These are phyloP conservation scores for Xylaria polymorpha DNA, from an alignment of 2,329 filamentous ascomycete genomes.

Conservation along the genomic window DNA sequence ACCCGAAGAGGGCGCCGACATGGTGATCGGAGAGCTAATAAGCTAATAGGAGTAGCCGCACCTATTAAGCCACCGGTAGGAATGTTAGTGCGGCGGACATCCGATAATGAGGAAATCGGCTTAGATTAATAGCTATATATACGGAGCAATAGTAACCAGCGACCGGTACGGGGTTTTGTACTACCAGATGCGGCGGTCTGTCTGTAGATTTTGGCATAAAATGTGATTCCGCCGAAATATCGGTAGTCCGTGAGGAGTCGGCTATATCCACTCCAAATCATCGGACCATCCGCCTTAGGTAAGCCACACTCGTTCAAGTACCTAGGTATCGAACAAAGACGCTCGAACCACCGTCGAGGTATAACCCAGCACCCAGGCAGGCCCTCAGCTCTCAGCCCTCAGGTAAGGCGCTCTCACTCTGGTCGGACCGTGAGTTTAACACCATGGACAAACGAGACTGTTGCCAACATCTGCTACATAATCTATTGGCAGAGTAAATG, in stretches of 20 bases:
- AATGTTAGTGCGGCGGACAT: slow-evolving; percentile 31
- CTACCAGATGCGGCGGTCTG: slow-evolving; percentile 12
- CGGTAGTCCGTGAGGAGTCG: slow-evolving; percentile 33
- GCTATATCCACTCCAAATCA: slow-evolving; percentile 7
- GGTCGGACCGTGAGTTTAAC: too few species aligned
- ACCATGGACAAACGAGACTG: too few species aligned
- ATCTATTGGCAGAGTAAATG: too few species aligned
- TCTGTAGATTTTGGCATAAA: slow-evolving; percentile 1
- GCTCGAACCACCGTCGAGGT: neutral
- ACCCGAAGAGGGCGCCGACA: slow-evolving; percentile 33
- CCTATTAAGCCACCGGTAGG: slow-evolving; percentile 8
- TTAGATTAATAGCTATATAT: neutral
- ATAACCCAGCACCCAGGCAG: neutral
- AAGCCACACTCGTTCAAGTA: neutral
- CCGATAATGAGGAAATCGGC: slow-evolving; percentile 17
- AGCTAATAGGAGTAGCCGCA: neutral
- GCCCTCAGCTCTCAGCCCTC: too few species aligned
- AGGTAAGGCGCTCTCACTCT: neutral
- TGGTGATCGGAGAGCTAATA: slow-evolving; percentile 12
- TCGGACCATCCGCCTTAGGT: slow-evolving; percentile 29
- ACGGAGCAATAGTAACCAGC: neutral
- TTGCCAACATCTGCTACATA: too few species aligned
- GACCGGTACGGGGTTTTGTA: slow-evolving; percentile 6
- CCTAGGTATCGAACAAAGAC: neutral
- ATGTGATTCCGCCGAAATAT: slow-evolving; percentile 28